Percentiles rank a stretch among this genome's conserved stretches.
Evolutionary conservation across 345 rosid species (phyloP).

Genomic region (Jatropha curcas): DNA sequence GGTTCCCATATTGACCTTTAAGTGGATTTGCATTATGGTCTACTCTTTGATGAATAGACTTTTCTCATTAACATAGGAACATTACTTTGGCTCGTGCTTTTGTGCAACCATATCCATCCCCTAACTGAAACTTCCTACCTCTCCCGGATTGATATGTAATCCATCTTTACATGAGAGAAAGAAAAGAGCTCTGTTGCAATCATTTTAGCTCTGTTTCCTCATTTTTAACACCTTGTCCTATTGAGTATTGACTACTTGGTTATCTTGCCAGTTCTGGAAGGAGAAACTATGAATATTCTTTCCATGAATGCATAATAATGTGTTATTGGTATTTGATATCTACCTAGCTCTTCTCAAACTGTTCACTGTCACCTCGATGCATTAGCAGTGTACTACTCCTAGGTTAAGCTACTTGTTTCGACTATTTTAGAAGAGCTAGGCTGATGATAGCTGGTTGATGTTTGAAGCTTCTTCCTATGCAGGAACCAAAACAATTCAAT

Average conservation of each 20-base stretch:
- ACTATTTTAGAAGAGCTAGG: not conserved
- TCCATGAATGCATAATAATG: not conserved
- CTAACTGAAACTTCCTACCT: not conserved
- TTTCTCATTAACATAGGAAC: no score
- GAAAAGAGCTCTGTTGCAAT: not conserved
- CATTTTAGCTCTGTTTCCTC: not conserved
- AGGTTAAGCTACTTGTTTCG: not conserved
- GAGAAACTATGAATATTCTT: not conserved
- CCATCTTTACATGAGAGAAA: not conserved
- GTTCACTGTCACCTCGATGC: not conserved
- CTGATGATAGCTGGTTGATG: constrained; percentile 6
- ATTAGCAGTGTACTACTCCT: no score
- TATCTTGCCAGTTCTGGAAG: not conserved
- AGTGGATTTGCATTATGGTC: not conserved
- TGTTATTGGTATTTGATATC: not conserved
- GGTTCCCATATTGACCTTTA: not conserved
- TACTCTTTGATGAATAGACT: not conserved
- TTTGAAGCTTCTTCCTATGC: constrained; percentile 21
- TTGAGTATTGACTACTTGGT: not conserved
- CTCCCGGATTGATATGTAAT: not conserved
- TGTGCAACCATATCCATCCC: not conserved
- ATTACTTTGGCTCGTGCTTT: not conserved
- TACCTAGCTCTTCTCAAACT: not conserved
- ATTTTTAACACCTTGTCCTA: not conserved
- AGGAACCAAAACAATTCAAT: constrained; percentile 86